Base-by-base conservation (phyloP, 2,329 filamentous ascomycete genomes). In the Emydomyces testavorans region DNA sequence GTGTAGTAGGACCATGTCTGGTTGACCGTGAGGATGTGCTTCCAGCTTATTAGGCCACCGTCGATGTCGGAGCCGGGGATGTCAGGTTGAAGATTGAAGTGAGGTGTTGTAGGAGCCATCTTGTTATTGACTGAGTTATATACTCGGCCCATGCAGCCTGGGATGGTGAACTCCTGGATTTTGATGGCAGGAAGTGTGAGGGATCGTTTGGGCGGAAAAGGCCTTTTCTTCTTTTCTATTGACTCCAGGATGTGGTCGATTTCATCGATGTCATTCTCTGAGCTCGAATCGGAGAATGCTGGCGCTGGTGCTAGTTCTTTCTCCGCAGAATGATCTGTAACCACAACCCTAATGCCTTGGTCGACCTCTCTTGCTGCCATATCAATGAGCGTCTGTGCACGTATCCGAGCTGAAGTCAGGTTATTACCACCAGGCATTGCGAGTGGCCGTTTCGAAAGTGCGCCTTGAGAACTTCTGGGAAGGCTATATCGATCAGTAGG, bases 331-430 rank as follows among this genome's bases (percentile, higher is more conserved):
- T 65, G 62, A 52, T 70, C 67, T 18, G 65, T 67, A 36, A 70
- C 62, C 15, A 69, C 46, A 4, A 69, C 60, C 28, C 57, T 61
- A 58, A 69, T 64, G 16, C 65, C 67, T 2, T 58, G 58, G 46
- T 69, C 65, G 1, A 58, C 63, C 38, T 68, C 65, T 52, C 65
- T 69, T 4, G 59, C 58, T 2, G 65, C 64, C 58, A 64, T 66
- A 23, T 70, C 67, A 16, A 70, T 70, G 31, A 69, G 69, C 3
- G 62, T 67, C 48, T 69, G 67, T 1, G 68, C 68, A 16, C 69
- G 65, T 34, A 71, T 68, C 7, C 68, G 66, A 13, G 68, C 65
- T 3, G 63, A 68, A 1, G 62, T 68, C 51, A 71, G 46, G 40
- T 70, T 70, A 41, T 69, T 71, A 7, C 66, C 67, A 5, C 60